Evolutionary conservation across 2,329 filamentous ascomycete genomes (phyloP), one percentile per base, ranked within the genome.

Genomic region (Pleoardoris graminearum): DNA sequence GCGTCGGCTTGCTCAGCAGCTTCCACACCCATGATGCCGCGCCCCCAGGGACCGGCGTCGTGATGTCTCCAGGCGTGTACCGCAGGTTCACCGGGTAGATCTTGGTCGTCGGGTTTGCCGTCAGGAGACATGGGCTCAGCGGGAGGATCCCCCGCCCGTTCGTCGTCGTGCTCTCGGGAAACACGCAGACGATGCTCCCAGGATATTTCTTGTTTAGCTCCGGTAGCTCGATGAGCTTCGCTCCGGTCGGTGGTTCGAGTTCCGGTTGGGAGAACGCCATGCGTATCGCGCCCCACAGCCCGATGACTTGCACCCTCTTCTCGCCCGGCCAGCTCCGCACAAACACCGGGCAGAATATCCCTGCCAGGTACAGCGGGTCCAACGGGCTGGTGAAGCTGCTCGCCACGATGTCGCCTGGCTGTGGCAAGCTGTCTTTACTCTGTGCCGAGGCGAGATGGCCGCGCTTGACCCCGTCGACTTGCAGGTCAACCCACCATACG

Each of bases 401-500:
- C 43, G 91, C 92, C 65, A 99, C 94, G 62, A 99, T 81, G 50
- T 87, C 89, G 41, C 89, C 85, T 4, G 87, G 84, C 50, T 88
- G 84, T 1, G 94, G 94, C 16, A 97, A 84, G 35, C 90, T 85
- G 54, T 86, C 57, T 37, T 33, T 21, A n/a, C 27, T 33, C 22
- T 65, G 49, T 5, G 52, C 47, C 14, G 58, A 51, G 8, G 55
- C 53, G 12, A 63, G 59, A 23, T 62, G 22, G 59, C 63, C 47
- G 76, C 91, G 90, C 76, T 90, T 92, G 48, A 99, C 94, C 53
- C 93, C 93, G 72, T 99, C 94, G 60, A 99, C 90, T 74, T 97
- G 93, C n/a, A 99, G 79, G 75, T 99, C 94, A 51, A 97, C 87
- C 93, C 93, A 97, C 91, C 92, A 97, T 52, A 99, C 90, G 23